Percentiles rank a stretch among this genome's conserved stretches.
Conservation (phyloP, 345 rosid species). For the Eucalyptus leucophloia region DNA sequence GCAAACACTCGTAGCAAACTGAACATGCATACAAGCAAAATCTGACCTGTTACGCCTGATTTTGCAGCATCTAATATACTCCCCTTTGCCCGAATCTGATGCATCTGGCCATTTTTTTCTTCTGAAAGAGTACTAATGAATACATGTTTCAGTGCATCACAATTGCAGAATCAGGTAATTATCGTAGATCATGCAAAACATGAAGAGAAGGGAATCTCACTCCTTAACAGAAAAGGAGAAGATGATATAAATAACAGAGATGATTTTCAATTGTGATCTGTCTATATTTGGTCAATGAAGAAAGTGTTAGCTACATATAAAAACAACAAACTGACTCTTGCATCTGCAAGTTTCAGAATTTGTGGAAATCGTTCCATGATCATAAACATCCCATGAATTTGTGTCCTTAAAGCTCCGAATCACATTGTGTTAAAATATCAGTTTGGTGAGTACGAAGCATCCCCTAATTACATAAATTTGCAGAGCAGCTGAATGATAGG, state of each 20-base stretch:
- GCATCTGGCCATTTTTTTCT: neutral
- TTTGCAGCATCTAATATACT: neutral
- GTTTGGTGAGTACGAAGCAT: neutral
- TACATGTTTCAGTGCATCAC: neutral
- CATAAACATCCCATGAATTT: neutral
- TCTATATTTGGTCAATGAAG: neutral
- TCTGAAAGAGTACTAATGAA: neutral
- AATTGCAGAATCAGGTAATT: neutral
- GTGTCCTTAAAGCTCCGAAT: neutral
- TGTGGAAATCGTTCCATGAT: neutral
- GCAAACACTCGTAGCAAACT: too few species aligned
- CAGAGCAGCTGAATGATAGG: neutral
- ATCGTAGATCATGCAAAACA: neutral
- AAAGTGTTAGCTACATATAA: neutral
- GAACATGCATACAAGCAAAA: neutral
- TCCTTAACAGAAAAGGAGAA: neutral
- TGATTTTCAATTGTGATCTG: neutral
- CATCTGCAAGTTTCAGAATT: neutral
- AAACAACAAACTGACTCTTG: neutral
- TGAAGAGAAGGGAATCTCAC: neutral
- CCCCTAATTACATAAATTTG: neutral
- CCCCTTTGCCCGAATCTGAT: neutral
- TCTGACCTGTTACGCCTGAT: neutral
- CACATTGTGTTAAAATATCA: neutral
- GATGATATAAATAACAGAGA: neutral